These are phyloP conservation scores for Euphrasia arctica DNA, from an alignment of 305 asterid species.

Conservation along the genomic window DNA sequence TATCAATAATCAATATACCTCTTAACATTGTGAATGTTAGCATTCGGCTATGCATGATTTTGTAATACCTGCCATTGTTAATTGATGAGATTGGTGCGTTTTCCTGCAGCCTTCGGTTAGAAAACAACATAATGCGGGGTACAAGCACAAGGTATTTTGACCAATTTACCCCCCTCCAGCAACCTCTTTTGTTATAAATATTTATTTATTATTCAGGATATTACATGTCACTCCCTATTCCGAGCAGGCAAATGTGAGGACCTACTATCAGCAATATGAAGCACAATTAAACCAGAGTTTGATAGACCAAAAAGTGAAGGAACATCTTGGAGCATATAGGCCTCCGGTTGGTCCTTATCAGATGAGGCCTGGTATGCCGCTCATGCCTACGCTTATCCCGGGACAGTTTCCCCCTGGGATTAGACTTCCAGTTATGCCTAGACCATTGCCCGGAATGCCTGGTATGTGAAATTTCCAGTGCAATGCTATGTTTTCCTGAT, in stretches of 20 bases:
- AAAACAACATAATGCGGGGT: conserved; percentile 95
- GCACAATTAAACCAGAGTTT: conserved; percentile 91
- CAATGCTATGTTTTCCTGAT: not conserved
- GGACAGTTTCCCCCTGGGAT: conserved; percentile 57
- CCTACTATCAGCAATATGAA: conserved; percentile 89
- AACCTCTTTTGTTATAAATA: not conserved
- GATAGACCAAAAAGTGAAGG: conserved; percentile 95
- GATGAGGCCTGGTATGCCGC: conserved; percentile 72
- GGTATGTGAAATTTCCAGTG: conserved; percentile 36
- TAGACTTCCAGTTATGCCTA: conserved; percentile 75
- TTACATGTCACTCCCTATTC: conserved; percentile 17
- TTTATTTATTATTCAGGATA: not conserved
- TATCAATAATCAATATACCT: not conserved
- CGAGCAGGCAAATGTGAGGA: conserved; percentile 82
- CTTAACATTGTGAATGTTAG: not conserved
- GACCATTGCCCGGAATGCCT: conserved; percentile 69
- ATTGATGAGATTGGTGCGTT: conserved; percentile 21
- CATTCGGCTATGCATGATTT: not conserved
- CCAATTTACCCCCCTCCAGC: not conserved
- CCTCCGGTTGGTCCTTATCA: conserved; percentile 60
- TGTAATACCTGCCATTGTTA: not conserved
- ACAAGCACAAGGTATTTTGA: conserved; percentile 84
- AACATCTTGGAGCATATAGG: conserved; percentile 87
- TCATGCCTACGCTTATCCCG: conserved; percentile 54
- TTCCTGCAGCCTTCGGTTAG: conserved; percentile 92